Evolutionary conservation across 805 yeast genomes (phyloP).

Genomic region (Aciculoconidium aculeatum): DNA sequence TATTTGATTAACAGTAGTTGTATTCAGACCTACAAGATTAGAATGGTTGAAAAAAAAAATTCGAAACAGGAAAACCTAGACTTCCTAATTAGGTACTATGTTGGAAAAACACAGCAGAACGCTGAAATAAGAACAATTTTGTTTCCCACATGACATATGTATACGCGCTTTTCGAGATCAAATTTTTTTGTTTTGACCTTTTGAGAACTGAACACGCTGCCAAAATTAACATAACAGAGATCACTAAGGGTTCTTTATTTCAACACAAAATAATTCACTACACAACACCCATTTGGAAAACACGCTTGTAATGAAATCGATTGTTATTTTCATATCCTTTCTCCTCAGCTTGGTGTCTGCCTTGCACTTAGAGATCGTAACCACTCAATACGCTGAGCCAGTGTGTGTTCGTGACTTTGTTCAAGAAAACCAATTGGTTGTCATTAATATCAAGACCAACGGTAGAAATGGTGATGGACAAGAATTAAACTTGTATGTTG

Average conservation of each 20-base stretch:
- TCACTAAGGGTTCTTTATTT: conserved; percentile 1
- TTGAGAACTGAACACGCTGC: conserved; percentile 13
- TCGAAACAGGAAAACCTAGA: no score
- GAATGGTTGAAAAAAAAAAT: no score
- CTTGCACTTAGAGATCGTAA: conserved; percentile 50
- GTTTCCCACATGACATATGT: no score
- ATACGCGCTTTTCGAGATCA: no score
- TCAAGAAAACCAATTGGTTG: conserved; percentile 77
- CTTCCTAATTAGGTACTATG: no score
- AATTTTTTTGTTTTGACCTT: no score
- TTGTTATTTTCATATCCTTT: conserved; percentile 12
- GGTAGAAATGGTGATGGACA: conserved; percentile 89
- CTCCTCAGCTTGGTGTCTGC: conserved; percentile 26
- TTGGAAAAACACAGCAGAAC: background rate
- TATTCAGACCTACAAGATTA: no score
- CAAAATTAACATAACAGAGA: conserved; percentile 5
- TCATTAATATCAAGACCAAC: conserved; percentile 67
- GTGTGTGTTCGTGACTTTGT: conserved; percentile 92
- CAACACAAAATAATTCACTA: background rate
- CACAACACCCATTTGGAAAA: background rate
- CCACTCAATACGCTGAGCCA: conserved; percentile 45
- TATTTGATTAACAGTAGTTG: no score
- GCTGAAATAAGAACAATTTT: background rate
- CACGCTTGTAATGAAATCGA: conserved; percentile 7
- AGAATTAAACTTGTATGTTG: conserved; percentile 56